Conservation (phyloP, 2,329 filamentous ascomycete species). For the Diaporthe citriasiana region DNA sequence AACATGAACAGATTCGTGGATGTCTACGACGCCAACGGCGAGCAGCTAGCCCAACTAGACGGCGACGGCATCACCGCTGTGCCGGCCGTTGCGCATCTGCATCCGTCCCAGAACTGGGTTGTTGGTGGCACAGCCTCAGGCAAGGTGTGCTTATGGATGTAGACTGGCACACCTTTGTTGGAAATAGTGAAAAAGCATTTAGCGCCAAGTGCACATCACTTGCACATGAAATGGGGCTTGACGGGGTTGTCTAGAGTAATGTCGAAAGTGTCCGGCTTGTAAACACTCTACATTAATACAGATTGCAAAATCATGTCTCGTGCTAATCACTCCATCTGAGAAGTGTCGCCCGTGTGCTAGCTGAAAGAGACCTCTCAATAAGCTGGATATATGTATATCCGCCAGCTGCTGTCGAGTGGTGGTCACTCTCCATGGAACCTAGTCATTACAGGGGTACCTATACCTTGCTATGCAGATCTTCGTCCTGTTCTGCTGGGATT, state of each 20-base stretch:
- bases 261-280: neutral
- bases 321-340: neutral
- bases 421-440: neutral
- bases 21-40: constrained; percentile 84
- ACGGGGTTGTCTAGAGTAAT: neutral
- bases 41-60: constrained; percentile 89
- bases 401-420: neutral
- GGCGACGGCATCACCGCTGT: constrained; percentile 95
- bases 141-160: constrained; percentile 94
- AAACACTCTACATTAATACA: neutral
- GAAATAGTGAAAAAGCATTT: neutral
- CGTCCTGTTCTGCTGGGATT: neutral
- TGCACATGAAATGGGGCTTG: neutral
- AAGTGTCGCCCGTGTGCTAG: neutral
- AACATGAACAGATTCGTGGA: constrained; percentile 99
- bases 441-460: neutral
- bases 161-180: constrained; percentile 24
- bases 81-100: constrained; percentile 91
- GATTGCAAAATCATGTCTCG: neutral
- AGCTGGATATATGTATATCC: neutral
- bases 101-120: constrained; percentile 90
- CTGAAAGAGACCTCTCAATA: neutral
- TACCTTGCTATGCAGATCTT: neutral
- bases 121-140: constrained; percentile 92
- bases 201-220: too few species aligned